Evolutionary conservation across 1,284 basidiomycete genomes (phyloP).

Genomic region (Rhizopogon hawkerae): DNA sequence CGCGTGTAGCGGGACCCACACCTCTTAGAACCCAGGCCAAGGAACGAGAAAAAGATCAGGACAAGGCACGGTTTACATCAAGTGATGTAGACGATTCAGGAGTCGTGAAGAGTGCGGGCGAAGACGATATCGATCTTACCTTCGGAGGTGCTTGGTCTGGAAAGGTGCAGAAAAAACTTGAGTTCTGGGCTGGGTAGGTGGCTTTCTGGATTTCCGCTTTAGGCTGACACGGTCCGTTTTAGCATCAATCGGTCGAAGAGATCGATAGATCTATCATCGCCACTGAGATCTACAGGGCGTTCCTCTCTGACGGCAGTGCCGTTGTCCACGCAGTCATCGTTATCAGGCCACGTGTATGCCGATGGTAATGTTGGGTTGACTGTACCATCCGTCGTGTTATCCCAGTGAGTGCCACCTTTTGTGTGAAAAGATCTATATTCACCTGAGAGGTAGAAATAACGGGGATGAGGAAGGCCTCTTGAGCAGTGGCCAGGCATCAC

Average conservation of each 20-base stretch:
- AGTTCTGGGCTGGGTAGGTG: slow-evolving; percentile 60
- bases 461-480: slow-evolving; percentile 54
- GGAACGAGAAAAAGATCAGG: slow-evolving; percentile 16
- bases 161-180: slow-evolving; percentile 59
- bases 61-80: slow-evolving; percentile 16
- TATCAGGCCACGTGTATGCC: slow-evolving; percentile 24
- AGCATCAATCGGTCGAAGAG: slow-evolving; percentile 29
- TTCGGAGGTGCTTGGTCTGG: slow-evolving; percentile 46
- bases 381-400: slow-evolving; percentile 22
- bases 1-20: slow-evolving; percentile 19
- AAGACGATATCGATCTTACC: slow-evolving; percentile 28
- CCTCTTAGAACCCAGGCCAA: slow-evolving; percentile 16
- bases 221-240: slow-evolving; percentile 8
- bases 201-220: neutral
- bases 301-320: slow-evolving; percentile 25
- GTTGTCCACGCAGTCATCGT: slow-evolving; percentile 26
- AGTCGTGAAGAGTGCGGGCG: slow-evolving; percentile 17
- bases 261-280: slow-evolving; percentile 23
- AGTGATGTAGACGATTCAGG: slow-evolving; percentile 29
- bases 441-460: slow-evolving; percentile 25
- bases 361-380: slow-evolving; percentile 22
- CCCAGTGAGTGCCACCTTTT: slow-evolving; percentile 17
- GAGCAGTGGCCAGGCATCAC: slow-evolving; percentile 68
- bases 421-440: neutral
- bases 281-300: slow-evolving; percentile 16